Conservation (phyloP, 106 monocot species). For the Dioscorea alata region DNA sequence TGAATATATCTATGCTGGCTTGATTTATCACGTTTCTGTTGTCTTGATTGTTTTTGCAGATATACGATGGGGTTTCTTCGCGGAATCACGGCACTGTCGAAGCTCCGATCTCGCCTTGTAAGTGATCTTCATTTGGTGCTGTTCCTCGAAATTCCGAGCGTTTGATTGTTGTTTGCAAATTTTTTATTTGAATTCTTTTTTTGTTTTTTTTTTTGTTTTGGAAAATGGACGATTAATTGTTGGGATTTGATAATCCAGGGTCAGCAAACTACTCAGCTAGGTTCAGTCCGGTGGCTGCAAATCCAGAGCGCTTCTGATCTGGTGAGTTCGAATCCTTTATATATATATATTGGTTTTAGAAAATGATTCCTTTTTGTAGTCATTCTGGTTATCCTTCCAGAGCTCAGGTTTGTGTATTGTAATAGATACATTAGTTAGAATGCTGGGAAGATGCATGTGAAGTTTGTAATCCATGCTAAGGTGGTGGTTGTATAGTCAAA, state of each 20-base stretch:
- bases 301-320: conserved; percentile 62
- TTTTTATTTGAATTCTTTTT: background rate
- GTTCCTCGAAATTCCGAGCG: background rate
- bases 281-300: conserved; percentile 72
- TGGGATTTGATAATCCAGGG: conserved; percentile 22
- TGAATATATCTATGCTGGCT: no score
- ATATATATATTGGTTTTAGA: conserved; percentile 4
- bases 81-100: conserved; percentile 50
- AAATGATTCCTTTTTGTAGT: background rate
- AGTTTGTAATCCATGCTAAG: no score
- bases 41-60: no score
- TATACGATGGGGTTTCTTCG: conserved; percentile 46
- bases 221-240: background rate
- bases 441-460: no score
- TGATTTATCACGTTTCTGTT: no score
- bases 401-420: no score
- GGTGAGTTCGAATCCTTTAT: conserved; percentile 17
- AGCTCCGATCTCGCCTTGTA: conserved; percentile 69
- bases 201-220: conserved; percentile 1
- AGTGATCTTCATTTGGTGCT: conserved; percentile 11
- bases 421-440: no score
- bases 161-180: background rate
- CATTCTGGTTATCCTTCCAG: background rate
- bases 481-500: no score
- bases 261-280: conserved; percentile 42